Percentiles rank a stretch among this genome's conserved stretches.
Conservation (phyloP, 2,329 filamentous ascomycete genomes). For the Tolypocladium nubicola region DNA sequence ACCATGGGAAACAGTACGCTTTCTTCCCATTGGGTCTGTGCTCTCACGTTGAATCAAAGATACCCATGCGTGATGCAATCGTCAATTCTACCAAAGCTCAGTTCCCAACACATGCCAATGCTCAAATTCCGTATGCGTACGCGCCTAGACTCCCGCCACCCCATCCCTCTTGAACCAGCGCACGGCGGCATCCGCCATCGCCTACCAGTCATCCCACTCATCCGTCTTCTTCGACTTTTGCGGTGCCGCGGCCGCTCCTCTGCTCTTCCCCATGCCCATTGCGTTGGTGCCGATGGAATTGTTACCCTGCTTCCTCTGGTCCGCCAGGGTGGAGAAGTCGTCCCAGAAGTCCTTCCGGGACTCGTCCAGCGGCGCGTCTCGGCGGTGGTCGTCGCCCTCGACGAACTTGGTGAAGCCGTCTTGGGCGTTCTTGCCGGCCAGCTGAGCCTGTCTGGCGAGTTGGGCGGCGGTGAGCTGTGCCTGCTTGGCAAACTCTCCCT, state of each 20-base stretch:
- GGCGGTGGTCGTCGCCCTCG: slow-evolving; percentile 50
- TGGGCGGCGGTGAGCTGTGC: slow-evolving; percentile 52
- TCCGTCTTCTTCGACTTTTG: slow-evolving; percentile 36
- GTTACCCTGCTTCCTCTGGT: slow-evolving; percentile 35
- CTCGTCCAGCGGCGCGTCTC: slow-evolving; percentile 39
- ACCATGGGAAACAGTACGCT: not conserved
- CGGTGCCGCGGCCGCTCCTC: slow-evolving; percentile 19
- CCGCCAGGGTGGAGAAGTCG: slow-evolving; percentile 64
- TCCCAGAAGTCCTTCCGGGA: slow-evolving; percentile 87
- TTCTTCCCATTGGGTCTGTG: not conserved
- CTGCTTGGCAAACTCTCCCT: slow-evolving; percentile 66
- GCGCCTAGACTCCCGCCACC: slow-evolving; percentile 15
- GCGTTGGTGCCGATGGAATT: slow-evolving; percentile 49
- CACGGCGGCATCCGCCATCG: not conserved
- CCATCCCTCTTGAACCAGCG: slow-evolving; percentile 14
- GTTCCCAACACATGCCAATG: slow-evolving; percentile 1
- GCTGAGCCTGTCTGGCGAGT: slow-evolving; percentile 54
- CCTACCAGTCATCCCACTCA: slow-evolving; percentile 54
- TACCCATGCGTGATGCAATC: not conserved
- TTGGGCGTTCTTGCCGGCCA: slow-evolving; percentile 64
- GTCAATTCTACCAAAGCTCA: not conserved
- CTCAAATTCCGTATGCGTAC: slow-evolving; percentile 9
- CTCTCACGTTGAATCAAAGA: not conserved
- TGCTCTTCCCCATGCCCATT: slow-evolving; percentile 42
- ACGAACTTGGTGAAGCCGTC: slow-evolving; percentile 81